These are phyloP conservation scores for Ustilago bromivora DNA, from an alignment of 1,284 basidiomycete genomes.

Conservation along the genomic window DNA sequence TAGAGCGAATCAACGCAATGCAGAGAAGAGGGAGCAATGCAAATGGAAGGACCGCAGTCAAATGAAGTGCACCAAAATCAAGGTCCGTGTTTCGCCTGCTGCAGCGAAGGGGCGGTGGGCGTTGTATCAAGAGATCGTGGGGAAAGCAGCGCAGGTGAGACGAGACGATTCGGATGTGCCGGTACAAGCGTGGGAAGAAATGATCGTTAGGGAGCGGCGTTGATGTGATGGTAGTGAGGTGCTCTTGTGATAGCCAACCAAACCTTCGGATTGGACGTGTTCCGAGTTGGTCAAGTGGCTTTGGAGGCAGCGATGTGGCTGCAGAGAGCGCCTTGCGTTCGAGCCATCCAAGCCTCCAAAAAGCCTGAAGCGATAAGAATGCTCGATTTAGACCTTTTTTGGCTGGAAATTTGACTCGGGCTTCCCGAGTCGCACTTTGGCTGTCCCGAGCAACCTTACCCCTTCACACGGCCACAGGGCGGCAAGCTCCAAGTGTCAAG, in stretches of 20 bases:
- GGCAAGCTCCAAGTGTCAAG: neutral
- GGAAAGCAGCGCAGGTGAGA: neutral
- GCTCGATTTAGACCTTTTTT: slow-evolving; percentile 3
- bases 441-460: slow-evolving; percentile 8
- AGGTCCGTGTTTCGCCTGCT: slow-evolving; percentile 1
- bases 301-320: neutral
- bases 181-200: neutral
- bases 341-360: slow-evolving; percentile 2
- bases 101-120: neutral
- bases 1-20: too few species aligned
- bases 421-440: slow-evolving; percentile 1
- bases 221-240: slow-evolving; percentile 2
- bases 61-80: slow-evolving; percentile 3
- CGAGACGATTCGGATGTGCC: neutral
- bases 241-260: neutral
- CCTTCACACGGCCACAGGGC: neutral
- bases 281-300: neutral
- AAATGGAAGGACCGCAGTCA: slow-evolving; percentile 1
- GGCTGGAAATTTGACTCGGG: neutral
- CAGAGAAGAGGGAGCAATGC: neutral
- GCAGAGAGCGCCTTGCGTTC: slow-evolving; percentile 5
- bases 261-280: neutral
- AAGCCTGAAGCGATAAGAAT: neutral
- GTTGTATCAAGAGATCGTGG: neutral
- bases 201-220: neutral